Evolutionary conservation across 306 rosid species (phyloP).

Genomic region (Castanopsis chinensis): DNA sequence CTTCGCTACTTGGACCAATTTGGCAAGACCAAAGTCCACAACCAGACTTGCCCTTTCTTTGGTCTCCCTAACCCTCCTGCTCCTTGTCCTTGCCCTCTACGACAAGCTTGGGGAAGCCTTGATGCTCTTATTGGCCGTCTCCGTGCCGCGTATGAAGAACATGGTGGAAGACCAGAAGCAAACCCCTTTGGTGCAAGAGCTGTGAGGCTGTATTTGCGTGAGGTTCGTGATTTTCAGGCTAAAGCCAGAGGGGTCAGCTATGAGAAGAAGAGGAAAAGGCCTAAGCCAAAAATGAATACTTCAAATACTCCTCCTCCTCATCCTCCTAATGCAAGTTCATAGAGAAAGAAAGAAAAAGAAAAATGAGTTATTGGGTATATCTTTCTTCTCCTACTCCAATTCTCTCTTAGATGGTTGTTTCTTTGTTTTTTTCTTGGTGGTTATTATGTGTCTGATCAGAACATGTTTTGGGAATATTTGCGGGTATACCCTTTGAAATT

Average conservation of each 20-base stretch:
- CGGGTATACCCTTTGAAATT: conserved; percentile 20
- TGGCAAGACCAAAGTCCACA: conserved; percentile 90
- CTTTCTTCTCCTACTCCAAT: conserved; percentile 3
- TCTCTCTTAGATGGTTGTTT: conserved; percentile 3
- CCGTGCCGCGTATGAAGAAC: conserved; percentile 85
- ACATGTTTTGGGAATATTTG: conserved; percentile 16
- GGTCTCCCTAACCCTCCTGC: conserved; percentile 84
- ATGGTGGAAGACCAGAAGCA: conserved; percentile 55
- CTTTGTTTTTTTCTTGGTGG: conserved; percentile 4
- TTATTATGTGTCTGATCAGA: conserved; percentile 4
- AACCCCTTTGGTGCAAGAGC: conserved; percentile 79
- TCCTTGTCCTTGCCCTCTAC: conserved; percentile 88
- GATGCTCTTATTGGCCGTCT: conserved; percentile 96
- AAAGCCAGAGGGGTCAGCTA: conserved; percentile 90
- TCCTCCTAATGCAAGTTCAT: background rate
- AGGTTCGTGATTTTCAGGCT: conserved; percentile 88
- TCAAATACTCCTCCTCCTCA: background rate
- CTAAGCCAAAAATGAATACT: conserved; percentile 43
- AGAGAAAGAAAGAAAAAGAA: background rate
- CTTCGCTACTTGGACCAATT: conserved; percentile 89
- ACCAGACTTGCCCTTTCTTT: conserved; percentile 76
- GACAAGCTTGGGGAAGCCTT: conserved; percentile 98
- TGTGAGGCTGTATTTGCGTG: conserved; percentile 71
- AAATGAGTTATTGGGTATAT: background rate
- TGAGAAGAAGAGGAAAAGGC: conserved; percentile 87